Evolutionary conservation across 257 asterid species (phyloP), one percentile per base, ranked within the genome.

Genomic region (Cruciata laevipes): DNA sequence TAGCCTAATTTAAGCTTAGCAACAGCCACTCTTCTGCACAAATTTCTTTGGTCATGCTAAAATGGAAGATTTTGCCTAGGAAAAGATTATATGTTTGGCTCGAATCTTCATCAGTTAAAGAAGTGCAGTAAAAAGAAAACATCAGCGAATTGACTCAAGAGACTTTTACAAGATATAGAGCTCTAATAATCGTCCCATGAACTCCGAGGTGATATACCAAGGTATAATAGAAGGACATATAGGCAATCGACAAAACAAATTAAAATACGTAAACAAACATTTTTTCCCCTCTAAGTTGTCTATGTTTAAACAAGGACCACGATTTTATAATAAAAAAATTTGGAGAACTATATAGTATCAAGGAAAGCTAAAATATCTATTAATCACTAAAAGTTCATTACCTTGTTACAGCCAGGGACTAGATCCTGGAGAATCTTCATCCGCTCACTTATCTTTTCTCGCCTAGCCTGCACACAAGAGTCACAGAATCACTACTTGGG

Each of bases 361-460:
- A 35, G 2, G 1, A 35, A 35, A 6, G 11, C 1, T 35, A 35
- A 35, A 2, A 35, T 1, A 35, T 6, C 40, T 17, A 20, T 6
- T 9, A 37, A 47, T 21, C 32, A 38, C 20, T 9, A 20, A 5
- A 64, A 32, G 18, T 44, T 24, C 14, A 23, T 32, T 62, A 83
- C 87, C 87, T 80, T 83, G 74, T 80, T 78, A 69, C 87, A 75
- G 13, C 87, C 87, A 68, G 87, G 87, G 68, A 83, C 87, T 31
- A 83, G 59, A 69, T 80, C 85, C 74, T 83, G 87, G 27, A 83
- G 85, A 66, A 74, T 76, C 78, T 77, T 83, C 87, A 83, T 83
- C 72, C 87, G 70, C 64, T 80, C 85, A 59, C 85, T 80, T 31
- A 83, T 83, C 77, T 83, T 83, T 71, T 83, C 87, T 74, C 83